Conservation (phyloP, 805 yeast genomes). For the Saturnispora dispora region DNA sequence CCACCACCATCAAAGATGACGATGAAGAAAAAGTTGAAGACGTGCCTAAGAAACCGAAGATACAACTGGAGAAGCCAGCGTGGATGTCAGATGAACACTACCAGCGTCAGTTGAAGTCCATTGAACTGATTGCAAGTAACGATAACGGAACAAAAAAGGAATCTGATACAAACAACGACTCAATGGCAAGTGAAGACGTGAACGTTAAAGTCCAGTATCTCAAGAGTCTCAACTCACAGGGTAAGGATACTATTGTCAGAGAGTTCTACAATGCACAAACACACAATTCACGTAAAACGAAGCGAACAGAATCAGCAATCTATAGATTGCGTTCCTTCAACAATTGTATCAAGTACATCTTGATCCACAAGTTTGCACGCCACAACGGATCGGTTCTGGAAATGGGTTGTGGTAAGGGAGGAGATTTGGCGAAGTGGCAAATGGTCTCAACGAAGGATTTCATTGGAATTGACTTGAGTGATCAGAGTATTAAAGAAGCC, state of each 20-base stretch:
- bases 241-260: constrained; percentile 59
- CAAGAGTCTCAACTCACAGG: constrained; percentile 30
- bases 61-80: constrained; percentile 20
- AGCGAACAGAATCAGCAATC: constrained; percentile 72
- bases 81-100: constrained; percentile 29
- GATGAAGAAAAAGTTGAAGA: not conserved
- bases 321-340: constrained; percentile 82
- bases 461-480: constrained; percentile 88
- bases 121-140: constrained; percentile 9
- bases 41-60: constrained; percentile 2
- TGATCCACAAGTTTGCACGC: constrained; percentile 60
- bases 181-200: constrained; percentile 16
- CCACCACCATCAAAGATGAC: not conserved
- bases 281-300: constrained; percentile 48
- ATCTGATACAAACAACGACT: constrained; percentile 17
- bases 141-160: not conserved
- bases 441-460: constrained; percentile 64
- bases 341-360: constrained; percentile 81
- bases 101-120: constrained; percentile 16
- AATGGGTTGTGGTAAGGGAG: constrained; percentile 97
- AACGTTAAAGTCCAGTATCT: constrained; percentile 17
- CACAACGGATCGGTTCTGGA: constrained; percentile 60
- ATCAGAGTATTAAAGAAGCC: constrained; percentile 81
- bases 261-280: constrained; percentile 84
- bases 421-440: constrained; percentile 87